Base-by-base conservation (phyloP, 2,329 filamentous ascomycete genomes). In the Colletotrichum simmondsii region DNA sequence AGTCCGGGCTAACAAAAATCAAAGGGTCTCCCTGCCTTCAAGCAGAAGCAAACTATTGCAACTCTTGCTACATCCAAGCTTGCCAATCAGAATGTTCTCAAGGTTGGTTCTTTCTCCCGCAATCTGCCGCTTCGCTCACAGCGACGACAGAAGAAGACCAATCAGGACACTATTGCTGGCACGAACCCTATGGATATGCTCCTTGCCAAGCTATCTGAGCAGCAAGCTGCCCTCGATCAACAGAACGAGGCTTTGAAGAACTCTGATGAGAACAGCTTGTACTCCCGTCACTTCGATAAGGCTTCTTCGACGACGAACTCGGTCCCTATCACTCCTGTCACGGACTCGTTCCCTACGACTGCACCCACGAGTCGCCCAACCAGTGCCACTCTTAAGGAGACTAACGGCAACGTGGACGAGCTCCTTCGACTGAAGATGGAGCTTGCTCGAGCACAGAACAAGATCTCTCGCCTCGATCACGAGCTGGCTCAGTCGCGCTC, bases 151-250 rank as follows among this genome's bases (percentile, higher is more conserved):
- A 82, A 85, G 76, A 85, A 89, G 83, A 80, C 84, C 63, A 85
- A 78, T 73, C 85, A 87, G 76, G 86, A 88, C 11, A 78, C 77
- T 6, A 74, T 80, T 12, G 74, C 78, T 59, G 86, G 88, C 53
- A 75, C 82, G 35, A 88, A 86, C 68, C 86, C 88, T 10, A 91
- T 95, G 86, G 94, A 97, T 77, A 92, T 92, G 72, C 89, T 95
- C 64, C 85, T 95, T 75, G 90, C 92, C 68, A 93, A 92, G 79
- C 87, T 96, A 60, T 90, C 90, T n/a, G 92, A 95, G 80, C 92
- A 95, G 78, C 90, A 92, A 78, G 85, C 85, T 56, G 80, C 87
- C n/a, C 82, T 92, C 62, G 86, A 85, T 63, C 87, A 90, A 80
- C 90, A 93, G 78, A 89, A 88, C 73, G 85, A 89, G 70, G 85